phyloP scores from a whole-genome alignment of 441 rosid genomes.

The Erodium trifolium region DNA sequence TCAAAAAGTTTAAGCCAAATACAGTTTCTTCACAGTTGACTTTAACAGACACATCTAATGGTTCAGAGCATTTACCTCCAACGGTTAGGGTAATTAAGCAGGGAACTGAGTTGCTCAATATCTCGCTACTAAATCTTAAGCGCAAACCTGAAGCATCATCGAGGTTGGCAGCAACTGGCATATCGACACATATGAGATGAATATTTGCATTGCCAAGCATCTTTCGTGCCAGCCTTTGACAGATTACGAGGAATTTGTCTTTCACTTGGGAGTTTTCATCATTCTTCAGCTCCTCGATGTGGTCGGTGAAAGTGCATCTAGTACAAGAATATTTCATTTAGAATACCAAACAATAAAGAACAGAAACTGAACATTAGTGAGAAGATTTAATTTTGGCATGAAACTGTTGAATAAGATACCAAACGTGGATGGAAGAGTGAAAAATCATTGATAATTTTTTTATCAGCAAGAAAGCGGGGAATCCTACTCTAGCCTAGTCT shows the following conservation, averaged over 20 bases:
- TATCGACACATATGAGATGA: constrained; percentile 64
- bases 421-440: neutral
- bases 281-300: constrained; percentile 45
- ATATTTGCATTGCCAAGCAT: constrained; percentile 81
- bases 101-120: constrained; percentile 64
- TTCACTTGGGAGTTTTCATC: constrained; percentile 33
- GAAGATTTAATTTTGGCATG: neutral
- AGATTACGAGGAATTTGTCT: constrained; percentile 59
- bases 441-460: neutral
- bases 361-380: neutral
- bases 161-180: constrained; percentile 59
- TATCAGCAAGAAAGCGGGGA: too few species aligned
- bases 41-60: constrained; percentile 47
- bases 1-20: constrained; percentile 75
- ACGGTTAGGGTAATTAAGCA: constrained; percentile 68
- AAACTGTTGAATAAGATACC: neutral
- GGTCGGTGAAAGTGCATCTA: constrained; percentile 67
- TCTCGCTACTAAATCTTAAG: constrained; percentile 71
- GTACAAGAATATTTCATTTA: constrained; percentile 15
- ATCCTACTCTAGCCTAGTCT: too few species aligned
- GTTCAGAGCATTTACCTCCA: constrained; percentile 80
- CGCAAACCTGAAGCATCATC: constrained; percentile 78
- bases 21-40: constrained; percentile 89
- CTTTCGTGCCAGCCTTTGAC: constrained; percentile 60
- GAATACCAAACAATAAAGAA: constrained; percentile 3